A percentile compares a stretch with the other conserved stretches of the same genome.
These are phyloP conservation scores for Cyberlindnera euphorbiiphila DNA, from an alignment of 805 yeast species.

Conservation along the genomic window DNA sequence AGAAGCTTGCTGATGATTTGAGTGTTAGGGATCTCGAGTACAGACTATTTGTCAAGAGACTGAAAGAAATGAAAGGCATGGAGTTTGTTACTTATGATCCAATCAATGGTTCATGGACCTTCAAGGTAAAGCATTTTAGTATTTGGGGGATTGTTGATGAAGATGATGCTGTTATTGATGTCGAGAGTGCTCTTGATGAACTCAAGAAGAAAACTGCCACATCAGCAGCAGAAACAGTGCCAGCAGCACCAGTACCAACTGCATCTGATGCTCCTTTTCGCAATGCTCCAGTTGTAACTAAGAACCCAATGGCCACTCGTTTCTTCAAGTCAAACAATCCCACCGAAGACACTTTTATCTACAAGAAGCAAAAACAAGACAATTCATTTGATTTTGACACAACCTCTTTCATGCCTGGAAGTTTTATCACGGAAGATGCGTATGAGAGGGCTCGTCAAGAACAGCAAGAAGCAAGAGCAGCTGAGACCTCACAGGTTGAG, in stretches of 20 bases:
- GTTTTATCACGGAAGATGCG: constrained; percentile 23
- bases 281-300: constrained; percentile 5
- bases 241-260: constrained; percentile 7
- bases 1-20: constrained; percentile 18
- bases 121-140: constrained; percentile 86
- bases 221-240: constrained; percentile 15
- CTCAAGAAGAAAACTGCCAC: no score
- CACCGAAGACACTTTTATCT: constrained; percentile 29
- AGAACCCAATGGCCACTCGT: constrained; percentile 7
- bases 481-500: constrained; percentile 6
- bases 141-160: constrained; percentile 87
- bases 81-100: constrained; percentile 79
- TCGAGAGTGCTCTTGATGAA: constrained; percentile 33
- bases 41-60: constrained; percentile 44
- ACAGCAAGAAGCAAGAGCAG: constrained; percentile 6
- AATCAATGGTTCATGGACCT: constrained; percentile 69
- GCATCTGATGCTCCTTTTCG: constrained; percentile 5
- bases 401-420: constrained; percentile 27
- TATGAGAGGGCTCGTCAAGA: constrained; percentile 6
- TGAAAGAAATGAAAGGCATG: constrained; percentile 62
- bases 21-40: constrained; percentile 37
- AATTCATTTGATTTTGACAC: constrained; percentile 20
- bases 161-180: constrained; percentile 53
- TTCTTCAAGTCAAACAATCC: constrained; percentile 15
- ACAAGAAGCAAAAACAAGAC: constrained; percentile 30